Evolutionary conservation across 2,329 filamentous ascomycete genomes (phyloP), one percentile per base, ranked within the genome.

Genomic region (Exophiala lecanii-corni): DNA sequence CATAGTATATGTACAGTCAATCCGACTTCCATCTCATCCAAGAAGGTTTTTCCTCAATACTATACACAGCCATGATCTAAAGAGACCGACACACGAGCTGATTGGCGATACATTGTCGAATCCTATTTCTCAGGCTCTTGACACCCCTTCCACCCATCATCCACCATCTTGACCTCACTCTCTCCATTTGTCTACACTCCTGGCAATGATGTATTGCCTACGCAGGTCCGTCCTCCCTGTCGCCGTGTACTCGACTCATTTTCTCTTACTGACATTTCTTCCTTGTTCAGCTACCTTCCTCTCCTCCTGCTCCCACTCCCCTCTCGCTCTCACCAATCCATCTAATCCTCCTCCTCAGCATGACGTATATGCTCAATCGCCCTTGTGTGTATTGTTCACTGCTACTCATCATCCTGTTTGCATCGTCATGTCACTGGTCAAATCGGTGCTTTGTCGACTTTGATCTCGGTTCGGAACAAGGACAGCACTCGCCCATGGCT

Each of bases 321-420:
- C 84, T 86, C 56, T 89, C 85, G 45, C 51, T 57, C 10, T 55
- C 51, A 10, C 86, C 86, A 18, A 77, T 86, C 59, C 89, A 91
- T 71, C 86, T 92, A 63, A 79, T 91, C 69, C 78, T 88, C 68
- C 88, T 92, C 74, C 84, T 98, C 71, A 76, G 88, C 54, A 88
- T 89, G 65, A 95, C 89, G 54, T 97, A 95, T 74, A 86, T 94
- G 68, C 82, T 98, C 58, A 94, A 96, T 70, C 83, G 91, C 42
- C 92, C 92, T 41, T 98, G 92, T 72, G 84, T 95, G 57, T 98
- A 98, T 76, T 98, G 92, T 78, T 95, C 89, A 49, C 82, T 96
- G 50, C 84, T 98, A 41, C 86, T 98, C 36, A 78, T 95, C 54
- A 89, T 97, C 57, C 87, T 98, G 56, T 94, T 96, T 72, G 78